Conservation (phyloP, 305 asterid genomes). For the Fraxinus platypoda region DNA sequence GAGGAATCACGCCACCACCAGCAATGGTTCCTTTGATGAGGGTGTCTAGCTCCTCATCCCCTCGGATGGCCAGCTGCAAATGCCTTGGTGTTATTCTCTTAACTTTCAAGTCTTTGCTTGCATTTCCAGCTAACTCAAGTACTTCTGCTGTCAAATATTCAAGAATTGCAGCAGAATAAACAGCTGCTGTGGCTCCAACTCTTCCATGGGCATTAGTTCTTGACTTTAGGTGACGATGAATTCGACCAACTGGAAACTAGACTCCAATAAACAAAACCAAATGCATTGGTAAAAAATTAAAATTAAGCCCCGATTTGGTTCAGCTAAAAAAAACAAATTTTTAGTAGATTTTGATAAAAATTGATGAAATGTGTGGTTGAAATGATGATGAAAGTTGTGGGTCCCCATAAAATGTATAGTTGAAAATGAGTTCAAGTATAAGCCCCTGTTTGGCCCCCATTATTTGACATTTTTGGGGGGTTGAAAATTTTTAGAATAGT, state of each 20-base stretch:
- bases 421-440: neutral
- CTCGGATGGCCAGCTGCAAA: constrained; percentile 18
- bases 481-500: too few relatives aligned
- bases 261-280: neutral
- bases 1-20: constrained; percentile 38
- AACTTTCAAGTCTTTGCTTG: constrained; percentile 87
- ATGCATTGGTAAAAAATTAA: neutral
- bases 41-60: neutral
- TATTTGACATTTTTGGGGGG: too few relatives aligned
- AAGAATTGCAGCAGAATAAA: constrained; percentile 81
- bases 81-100: constrained; percentile 75
- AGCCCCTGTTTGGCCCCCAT: too few relatives aligned
- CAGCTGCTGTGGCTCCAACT: constrained; percentile 93
- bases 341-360: too few relatives aligned
- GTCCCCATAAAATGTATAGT: neutral
- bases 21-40: neutral
- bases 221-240: constrained; percentile 84
- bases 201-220: constrained; percentile 81
- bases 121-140: constrained; percentile 90
- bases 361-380: neutral
- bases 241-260: constrained; percentile 88
- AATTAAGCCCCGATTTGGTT: neutral
- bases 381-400: neutral
- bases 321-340: neutral
- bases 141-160: constrained; percentile 89